Base-by-base conservation (phyloP, 805 yeast genomes). In the Saturnispora saitoi region DNA sequence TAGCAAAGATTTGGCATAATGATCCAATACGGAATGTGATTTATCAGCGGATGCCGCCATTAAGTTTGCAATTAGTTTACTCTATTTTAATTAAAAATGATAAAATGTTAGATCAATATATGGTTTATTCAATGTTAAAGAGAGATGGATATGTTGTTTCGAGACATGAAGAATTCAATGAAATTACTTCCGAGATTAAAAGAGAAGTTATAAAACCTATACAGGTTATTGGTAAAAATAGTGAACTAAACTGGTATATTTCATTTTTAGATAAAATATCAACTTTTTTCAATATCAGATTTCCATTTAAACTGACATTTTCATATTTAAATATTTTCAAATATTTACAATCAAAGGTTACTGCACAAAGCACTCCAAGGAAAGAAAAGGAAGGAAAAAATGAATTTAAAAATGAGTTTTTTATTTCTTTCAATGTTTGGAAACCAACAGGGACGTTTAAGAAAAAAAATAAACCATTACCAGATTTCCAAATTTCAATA, bases 141-240 rank as follows among this genome's bases (percentile, higher is more conserved):
- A 75, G 95, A 59, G 72, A 80, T 45, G 97, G 97, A 0, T 90
- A 83, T 59, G 73, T 84, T 19, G 84, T 86, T 0, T 60, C 68
- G 48, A 56, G 71, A 43, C 53, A 56, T 44, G 40, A 45, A 15
- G 51, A 53, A 20, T 54, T 50, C 24, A 42, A 44, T 15, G 51
- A 48, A 26, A 29, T 17, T 24, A 38, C 45, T 2, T 31, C 47
- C 9, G 17, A 11, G 5, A 32, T 8, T 15, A 38, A 32, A 12
- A 48, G 34, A 8, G 22, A 45, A 4, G 20, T 47, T 3, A 32
- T 47, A 3, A 32, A 37, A n/a, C 46, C 50, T 12, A 8, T 30
- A 3, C 29, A 42, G 4, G 31, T 26, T 4, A 19, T 51, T 11
- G 45, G 45, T 19, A n/a, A 39, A 36, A 48, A 55, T 20, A 6